Base-by-base conservation (phyloP, 495 filamentous ascomycete genomes). In the Platismatia glauca region DNA sequence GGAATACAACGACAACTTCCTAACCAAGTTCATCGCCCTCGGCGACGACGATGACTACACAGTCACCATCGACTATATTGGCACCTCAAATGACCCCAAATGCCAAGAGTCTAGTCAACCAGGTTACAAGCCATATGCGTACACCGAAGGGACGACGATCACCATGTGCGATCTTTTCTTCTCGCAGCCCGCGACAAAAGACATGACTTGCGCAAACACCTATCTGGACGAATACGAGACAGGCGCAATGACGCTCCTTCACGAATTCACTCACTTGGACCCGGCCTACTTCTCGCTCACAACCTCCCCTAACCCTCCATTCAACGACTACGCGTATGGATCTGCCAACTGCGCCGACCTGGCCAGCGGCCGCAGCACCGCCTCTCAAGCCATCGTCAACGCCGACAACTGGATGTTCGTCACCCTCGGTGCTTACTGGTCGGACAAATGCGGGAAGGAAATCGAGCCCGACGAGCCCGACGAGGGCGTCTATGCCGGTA, bases 221-320 rank as follows among this genome's bases (percentile, higher is more conserved):
- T 46, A 46, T 46, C 22, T 46, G 43, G 43, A 46, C 22, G 43
- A 46, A 46, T 46, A 46, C 43, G 43, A 46, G n/a, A 46, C 43
- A 8, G 43, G 43, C 22, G 43, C 43, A 46, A 46, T 46, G 43
- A 46, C 43, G n/a, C 43, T 46, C 43, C 43, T 46, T 3, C 43
- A 46, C 43, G 43, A 46, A 9, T 46, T 46, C 11, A 46, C n/a
- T 24, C 43, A 46, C 7, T 24, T 46, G 43, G 12, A 12, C 8
- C 43, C 43, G 1, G 43, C 43, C 4, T 46, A 46, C 43, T 46
- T 46, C 22, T 46, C 43, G 8, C 43, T 46, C n/a, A 46, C 43
- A 13, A 29, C 46, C 5, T 50, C 46, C 4, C 46, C 22, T 15
- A 29, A 18, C 12, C 24, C 46, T 29, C 46, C 46, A 4, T 29